Base-by-base conservation (phyloP, 1,139 yeast species). In the Debaryomyces fabryi region DNA sequence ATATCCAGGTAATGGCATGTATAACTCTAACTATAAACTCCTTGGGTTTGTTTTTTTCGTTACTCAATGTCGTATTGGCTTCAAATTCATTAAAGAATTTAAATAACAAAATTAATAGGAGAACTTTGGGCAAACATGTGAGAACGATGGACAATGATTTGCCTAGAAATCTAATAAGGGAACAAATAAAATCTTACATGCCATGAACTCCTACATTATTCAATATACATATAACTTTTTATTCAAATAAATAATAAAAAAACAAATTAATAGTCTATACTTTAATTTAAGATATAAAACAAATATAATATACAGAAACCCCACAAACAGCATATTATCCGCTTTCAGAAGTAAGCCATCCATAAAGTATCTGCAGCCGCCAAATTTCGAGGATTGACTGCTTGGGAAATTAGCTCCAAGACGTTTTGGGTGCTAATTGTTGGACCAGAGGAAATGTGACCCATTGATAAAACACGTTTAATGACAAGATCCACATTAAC, bases 301-400 rank as follows among this genome's bases (percentile, higher is more conserved):
- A 21, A 32, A 42, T 12, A 32, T 27, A 16, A 42, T 29, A 44
- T 20, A 32, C 35, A 16, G 21, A 32, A 10, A 16, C 6, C 3
- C 35, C 13, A n/a, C 18, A 24, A 15, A 23, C n/a, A 42, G 18
- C 9, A 15, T 24, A 18, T 10, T 13, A 9, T 29, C 30, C 13
- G 10, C 6, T 18, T 35, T 50, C 71, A 87, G 57, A 92, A 80
- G 72, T 91, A 93, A 1, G 99, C 96, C 96, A 93, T 91, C 95
- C 97, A 93, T 54, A 90, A 78, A 27, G 92, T 86, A 61, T 95
- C 99, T 16, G 96, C 88, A 51, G 91, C 85, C 12, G 98, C 98
- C 63, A 95, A 74, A 60, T 90, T 90, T 59, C 97, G 82, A 30
- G 99, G 98, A 63, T 92, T 93, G 12, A 93, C 99, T 4, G 99